phyloP scores from a whole-genome alignment of 768 basidiomycete species.

The Termitomyces sp. region DNA sequence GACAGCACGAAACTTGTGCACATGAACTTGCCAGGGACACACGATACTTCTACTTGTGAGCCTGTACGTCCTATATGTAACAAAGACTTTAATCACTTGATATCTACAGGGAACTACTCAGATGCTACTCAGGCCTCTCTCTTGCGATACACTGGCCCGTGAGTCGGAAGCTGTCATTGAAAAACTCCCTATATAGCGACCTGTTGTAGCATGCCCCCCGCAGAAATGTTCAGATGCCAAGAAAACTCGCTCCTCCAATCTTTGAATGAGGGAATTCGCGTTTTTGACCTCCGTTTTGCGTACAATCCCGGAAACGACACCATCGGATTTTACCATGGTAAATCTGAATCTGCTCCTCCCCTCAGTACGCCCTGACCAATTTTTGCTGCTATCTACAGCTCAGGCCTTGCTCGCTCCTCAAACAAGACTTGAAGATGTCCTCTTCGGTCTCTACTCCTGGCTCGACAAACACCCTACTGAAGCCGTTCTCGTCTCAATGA shows the following conservation, averaged over 20 bases:
- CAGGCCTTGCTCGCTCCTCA: constrained; percentile 39
- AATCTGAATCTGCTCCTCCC: constrained; percentile 1
- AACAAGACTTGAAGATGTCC: constrained; percentile 45
- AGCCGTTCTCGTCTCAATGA: constrained; percentile 46
- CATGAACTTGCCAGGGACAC: constrained; percentile 52
- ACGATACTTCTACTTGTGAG: constrained; percentile 46
- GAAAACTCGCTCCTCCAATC: constrained; percentile 42
- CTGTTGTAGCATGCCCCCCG: constrained; percentile 26
- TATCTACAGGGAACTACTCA: constrained; percentile 37
- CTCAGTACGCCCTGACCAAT: not conserved
- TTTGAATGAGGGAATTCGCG: constrained; percentile 46
- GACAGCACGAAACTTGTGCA: constrained; percentile 40
- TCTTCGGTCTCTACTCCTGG: constrained; percentile 50
- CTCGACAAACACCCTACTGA: constrained; percentile 49
- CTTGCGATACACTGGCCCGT: constrained; percentile 41
- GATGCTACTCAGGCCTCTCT: constrained; percentile 37
- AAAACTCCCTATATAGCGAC: not conserved
- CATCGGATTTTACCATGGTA: constrained; percentile 47
- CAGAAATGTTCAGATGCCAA: constrained; percentile 37
- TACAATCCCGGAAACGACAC: constrained; percentile 50
- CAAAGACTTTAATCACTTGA: not conserved
- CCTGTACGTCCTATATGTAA: not conserved
- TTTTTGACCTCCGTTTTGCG: constrained; percentile 44
- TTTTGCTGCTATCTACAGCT: constrained; percentile 20
- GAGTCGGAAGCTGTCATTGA: constrained; percentile 11